Base-by-base conservation (phyloP, 768 basidiomycete species). In the Porpolomopsis calyptriformis region DNA sequence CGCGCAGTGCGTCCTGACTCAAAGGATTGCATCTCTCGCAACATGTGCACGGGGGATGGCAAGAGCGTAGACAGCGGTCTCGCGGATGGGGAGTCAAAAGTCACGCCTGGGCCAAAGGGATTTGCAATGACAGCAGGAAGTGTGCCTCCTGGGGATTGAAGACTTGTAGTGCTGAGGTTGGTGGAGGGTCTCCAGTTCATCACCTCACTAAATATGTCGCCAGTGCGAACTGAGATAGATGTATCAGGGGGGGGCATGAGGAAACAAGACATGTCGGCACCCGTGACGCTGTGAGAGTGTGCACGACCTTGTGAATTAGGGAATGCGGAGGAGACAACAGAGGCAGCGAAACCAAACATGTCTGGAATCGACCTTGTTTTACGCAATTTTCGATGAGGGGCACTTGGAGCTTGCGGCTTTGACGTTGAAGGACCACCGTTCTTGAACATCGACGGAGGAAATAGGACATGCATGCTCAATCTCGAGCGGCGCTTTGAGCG, bases 11-110 rank as follows among this genome's bases (percentile, higher is more conserved):
- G 60, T 1, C 79, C 80, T 3, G 86, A 89, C 53, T 91, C 88
- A 56, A 90, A 91, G 0, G 84, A 86, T 53, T 89, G 85, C 81
- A 89, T 85, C 58, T 82, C 82, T 19, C 86, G 80, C n/a, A 91
- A 59, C 35, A 70, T 67, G 3, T 74, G 77, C 1, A 77, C 71
- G 1, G 73, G 53, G 3, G 69, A 66, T 3, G 77, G 58, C 40
- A 63, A 67, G 14, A 16, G 25, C 8, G 75, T 61, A 1, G 66
- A 43, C 1, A 65, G 60, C 6, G 70, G 67, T 26, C 64, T 69
- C 49, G 72, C 67, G 0, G 69, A 59, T 3, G 81, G 82, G 0
- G 76, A 69, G 45, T 80, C 78, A 53, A 82, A 87, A 2, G 64
- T 51, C 24, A 87, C 71, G 6, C 76, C 76, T 4, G 64, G 57